Percentiles rank a stretch among this genome's conserved stretches.
Evolutionary conservation across 371 early-diverging fungal species (phyloP).

Genomic region (Mucor plumbeus): DNA sequence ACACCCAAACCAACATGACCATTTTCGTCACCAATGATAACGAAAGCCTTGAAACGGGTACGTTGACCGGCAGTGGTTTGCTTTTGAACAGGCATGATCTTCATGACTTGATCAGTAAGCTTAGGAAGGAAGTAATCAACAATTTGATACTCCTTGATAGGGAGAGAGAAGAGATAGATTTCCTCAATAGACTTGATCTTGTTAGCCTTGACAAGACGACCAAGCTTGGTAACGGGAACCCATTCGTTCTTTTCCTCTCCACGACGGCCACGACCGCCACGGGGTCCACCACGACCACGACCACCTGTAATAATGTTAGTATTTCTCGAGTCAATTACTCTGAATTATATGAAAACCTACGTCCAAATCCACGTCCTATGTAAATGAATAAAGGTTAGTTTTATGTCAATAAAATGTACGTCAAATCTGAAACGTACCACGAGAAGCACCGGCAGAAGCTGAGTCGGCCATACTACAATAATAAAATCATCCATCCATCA

Average conservation of each 20-base stretch:
- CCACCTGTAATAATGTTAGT: conserved; percentile 33
- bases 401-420: too few relatives aligned
- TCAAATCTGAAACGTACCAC: conserved; percentile 47
- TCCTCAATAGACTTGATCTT: conserved; percentile 94
- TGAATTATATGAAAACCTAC: conserved; percentile 24
- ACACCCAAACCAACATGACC: conserved; percentile 99
- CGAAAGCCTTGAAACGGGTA: conserved; percentile 99
- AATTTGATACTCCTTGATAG: conserved; percentile 99
- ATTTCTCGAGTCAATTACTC: too few relatives aligned
- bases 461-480: conserved; percentile 69
- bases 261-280: conserved; percentile 73
- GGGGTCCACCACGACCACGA: conserved; percentile 48
- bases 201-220: conserved; percentile 95
- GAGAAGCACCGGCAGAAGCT: conserved; percentile 77
- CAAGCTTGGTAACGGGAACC: conserved; percentile 97
- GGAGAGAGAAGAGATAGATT: conserved; percentile 97
- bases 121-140: conserved; percentile 96
- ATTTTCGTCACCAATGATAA: conserved; percentile 97
- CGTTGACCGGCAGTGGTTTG: conserved; percentile 99
- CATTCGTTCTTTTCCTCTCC: conserved; percentile 91
- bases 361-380: conserved; percentile 80
- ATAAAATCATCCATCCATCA: conserved; percentile 23
- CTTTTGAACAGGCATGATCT: conserved; percentile 99
- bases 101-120: conserved; percentile 99
- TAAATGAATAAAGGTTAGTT: too few relatives aligned